Evolutionary conservation across 2,329 filamentous ascomycete species (phyloP).

Genomic region (Coniochaeta sp.): DNA sequence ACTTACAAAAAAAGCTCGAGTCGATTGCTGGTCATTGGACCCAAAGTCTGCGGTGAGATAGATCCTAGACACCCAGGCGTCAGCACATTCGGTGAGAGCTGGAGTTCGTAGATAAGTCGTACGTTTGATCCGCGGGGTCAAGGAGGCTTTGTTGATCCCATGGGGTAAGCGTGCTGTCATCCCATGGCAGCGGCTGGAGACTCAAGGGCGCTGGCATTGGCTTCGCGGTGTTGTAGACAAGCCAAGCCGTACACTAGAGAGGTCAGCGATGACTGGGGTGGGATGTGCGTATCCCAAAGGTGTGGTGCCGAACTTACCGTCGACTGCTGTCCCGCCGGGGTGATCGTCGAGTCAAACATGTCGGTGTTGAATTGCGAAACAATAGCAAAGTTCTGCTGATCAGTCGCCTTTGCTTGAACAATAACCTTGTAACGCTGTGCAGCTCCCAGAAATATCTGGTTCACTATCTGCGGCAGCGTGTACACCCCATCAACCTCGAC

Average conservation of each 20-base stretch:
- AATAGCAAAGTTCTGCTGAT: conserved; percentile 57
- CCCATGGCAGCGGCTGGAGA: conserved; percentile 33
- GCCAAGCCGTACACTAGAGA: conserved; percentile 26
- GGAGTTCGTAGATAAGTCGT: background rate
- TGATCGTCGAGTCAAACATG: conserved; percentile 52
- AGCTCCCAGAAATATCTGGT: conserved; percentile 56
- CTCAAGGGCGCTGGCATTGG: conserved; percentile 45
- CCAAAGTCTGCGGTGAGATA: background rate
- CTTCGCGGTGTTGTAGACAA: conserved; percentile 45
- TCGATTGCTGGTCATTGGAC: no score
- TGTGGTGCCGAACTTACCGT: conserved; percentile 28
- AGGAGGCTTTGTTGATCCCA: conserved; percentile 35
- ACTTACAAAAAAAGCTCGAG: no score
- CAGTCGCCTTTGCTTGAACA: conserved; percentile 54
- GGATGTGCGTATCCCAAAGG: no score
- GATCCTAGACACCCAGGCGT: background rate
- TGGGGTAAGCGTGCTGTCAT: conserved; percentile 66
- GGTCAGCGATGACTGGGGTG: no score
- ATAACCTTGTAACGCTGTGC: conserved; percentile 58
- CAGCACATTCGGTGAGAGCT: no score
- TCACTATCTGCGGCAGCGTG: conserved; percentile 47
- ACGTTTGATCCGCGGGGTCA: conserved; percentile 20
- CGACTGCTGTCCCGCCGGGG: background rate
- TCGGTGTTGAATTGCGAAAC: conserved; percentile 61
- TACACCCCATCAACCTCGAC: conserved; percentile 68